phyloP scores from a whole-genome alignment of 768 basidiomycete species.

The Termitomyces titanicus region DNA sequence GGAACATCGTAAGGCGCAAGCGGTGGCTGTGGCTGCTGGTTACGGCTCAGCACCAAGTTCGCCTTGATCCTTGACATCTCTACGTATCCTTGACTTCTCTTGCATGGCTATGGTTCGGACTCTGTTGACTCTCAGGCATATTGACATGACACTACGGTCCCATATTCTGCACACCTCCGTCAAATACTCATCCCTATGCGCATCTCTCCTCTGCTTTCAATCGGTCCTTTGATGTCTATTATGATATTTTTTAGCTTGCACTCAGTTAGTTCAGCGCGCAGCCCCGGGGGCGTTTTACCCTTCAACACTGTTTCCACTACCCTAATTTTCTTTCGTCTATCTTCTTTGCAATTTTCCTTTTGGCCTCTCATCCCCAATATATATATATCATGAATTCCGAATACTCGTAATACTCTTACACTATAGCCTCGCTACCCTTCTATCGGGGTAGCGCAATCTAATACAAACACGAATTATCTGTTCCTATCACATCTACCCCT shows the following conservation, averaged over 20 bases:
- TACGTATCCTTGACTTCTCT: slow-evolving; percentile 18
- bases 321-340: slow-evolving; percentile 14
- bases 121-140: slow-evolving; percentile 18
- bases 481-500: slow-evolving; percentile 13
- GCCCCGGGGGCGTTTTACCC: slow-evolving; percentile 22
- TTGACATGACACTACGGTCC: slow-evolving; percentile 11
- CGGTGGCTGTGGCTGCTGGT: slow-evolving; percentile 19
- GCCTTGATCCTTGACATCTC: slow-evolving; percentile 19
- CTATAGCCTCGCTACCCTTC: slow-evolving; percentile 21
- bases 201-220: slow-evolving; percentile 11
- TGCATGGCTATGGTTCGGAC: slow-evolving; percentile 17
- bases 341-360: slow-evolving; percentile 22
- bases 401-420: slow-evolving; percentile 30
- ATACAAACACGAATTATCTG: slow-evolving; percentile 17
- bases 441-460: slow-evolving; percentile 14
- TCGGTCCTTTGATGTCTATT: slow-evolving; percentile 10
- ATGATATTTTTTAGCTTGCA: slow-evolving; percentile 15
- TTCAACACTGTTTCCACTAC: slow-evolving; percentile 15
- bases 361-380: slow-evolving; percentile 11
- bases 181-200: slow-evolving; percentile 18
- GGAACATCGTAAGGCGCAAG: slow-evolving; percentile 40
- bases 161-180: slow-evolving; percentile 2
- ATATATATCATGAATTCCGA: slow-evolving; percentile 17
- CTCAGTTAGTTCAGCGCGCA: slow-evolving; percentile 18
- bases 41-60: slow-evolving; percentile 11